Base-by-base conservation (phyloP, 1,284 basidiomycete species). In the Trametes hirsuta region DNA sequence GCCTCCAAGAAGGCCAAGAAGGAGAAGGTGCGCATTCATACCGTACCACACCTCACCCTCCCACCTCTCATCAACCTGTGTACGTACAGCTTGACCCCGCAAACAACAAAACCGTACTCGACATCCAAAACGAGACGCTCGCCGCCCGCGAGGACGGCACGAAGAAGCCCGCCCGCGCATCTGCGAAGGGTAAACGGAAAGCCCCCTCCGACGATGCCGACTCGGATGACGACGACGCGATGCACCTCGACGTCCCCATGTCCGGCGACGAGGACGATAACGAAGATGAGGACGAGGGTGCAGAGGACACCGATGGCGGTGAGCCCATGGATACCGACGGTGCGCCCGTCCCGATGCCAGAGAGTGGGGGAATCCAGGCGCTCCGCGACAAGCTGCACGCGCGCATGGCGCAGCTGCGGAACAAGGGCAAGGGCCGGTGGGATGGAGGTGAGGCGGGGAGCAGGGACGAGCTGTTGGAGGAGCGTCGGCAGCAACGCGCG, bases 1-100 rank as follows among this genome's bases (percentile, higher is more conserved):
- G 91, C 90, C 1, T 87, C 91, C 24, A 91, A 90, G 74, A 93
- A 91, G 69, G 91, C 91, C 1, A 91, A 90, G 72, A 82, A 87
- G 50, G 91, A 91, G 56, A 95, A 95, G 84, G 94, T 93, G 79
- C 72, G 48, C n/a, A 1, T 21, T 37, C 3, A 3, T 12, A 9
- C 14, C 6, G 14, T 8, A 6, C 10, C 14, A 6, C 41, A 6
- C 22, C 21, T 15, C 2, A 12, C 35, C 22, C 12, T 34, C 3
- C 22, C 25, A 18, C 18, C 18, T 18, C 18, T 18, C 8, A 6
- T 5, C 24, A 2, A 24, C 18, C 10, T n/a, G 15, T 11, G 4
- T 12, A 9, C 11, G 3, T 10, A 22, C 24, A 55, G 94, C 90
- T 97, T 66, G 94, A 97, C 73, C 95, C 95, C 1, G 87, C 87